These are phyloP conservation scores for Fusarium caatingaense DNA, from an alignment of 2,329 filamentous ascomycete species.

Conservation along the genomic window DNA sequence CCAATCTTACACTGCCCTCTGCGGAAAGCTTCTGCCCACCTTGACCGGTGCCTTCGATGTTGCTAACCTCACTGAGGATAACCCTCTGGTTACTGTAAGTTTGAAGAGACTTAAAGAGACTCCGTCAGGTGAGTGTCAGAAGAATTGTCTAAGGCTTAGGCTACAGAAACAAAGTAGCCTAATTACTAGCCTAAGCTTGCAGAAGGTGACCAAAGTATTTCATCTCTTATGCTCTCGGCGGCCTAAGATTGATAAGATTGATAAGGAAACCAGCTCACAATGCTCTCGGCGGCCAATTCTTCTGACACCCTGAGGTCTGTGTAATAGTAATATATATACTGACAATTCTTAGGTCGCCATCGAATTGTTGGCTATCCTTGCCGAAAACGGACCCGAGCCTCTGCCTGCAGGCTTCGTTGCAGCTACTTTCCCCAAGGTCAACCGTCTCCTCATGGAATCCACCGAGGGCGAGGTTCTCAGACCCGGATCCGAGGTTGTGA, in stretches of 20 bases:
- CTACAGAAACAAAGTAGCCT: no score
- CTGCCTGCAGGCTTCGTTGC: conserved; percentile 88
- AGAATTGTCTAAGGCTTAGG: no score
- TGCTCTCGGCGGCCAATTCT: no score
- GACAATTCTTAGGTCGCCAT: conserved; percentile 71
- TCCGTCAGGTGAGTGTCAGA: no score
- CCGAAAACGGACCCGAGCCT: conserved; percentile 85
- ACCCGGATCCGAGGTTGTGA: conserved; percentile 85
- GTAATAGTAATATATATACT: conserved; percentile 17
- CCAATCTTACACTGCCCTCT: conserved; percentile 80
- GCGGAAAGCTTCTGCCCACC: conserved; percentile 86
- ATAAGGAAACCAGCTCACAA: no score
- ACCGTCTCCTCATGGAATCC: conserved; percentile 82
- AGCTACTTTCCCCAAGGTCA: conserved; percentile 87
- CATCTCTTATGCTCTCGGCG: no score
- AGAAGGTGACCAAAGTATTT: no score
- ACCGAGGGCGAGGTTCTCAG: conserved; percentile 90
- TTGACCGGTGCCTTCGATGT: conserved; percentile 91
- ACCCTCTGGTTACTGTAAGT: conserved; percentile 79
- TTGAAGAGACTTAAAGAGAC: no score
- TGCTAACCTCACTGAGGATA: conserved; percentile 84
- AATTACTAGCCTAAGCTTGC: no score
- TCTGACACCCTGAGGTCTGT: no score
- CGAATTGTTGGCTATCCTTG: conserved; percentile 83
- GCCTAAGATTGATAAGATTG: no score